A percentile compares a stretch with the other conserved stretches of the same genome.
Evolutionary conservation across 1,139 yeast species (phyloP).

Genomic region (Candida frijolesensis): DNA sequence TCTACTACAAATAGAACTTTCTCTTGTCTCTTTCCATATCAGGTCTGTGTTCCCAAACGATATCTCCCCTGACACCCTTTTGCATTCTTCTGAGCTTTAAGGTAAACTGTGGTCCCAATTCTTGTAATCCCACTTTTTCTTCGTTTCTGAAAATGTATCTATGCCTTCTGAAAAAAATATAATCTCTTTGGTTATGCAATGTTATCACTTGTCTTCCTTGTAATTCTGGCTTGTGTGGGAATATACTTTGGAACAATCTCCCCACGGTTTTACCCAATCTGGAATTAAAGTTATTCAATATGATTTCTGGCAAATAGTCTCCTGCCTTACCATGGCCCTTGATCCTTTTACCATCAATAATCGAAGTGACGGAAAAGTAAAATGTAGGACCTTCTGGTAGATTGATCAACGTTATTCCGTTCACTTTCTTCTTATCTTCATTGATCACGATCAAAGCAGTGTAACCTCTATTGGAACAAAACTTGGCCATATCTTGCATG

Average conservation of each 20-base stretch:
- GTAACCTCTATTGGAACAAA: slow-evolving; percentile 78
- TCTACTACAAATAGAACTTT: slow-evolving; percentile 73
- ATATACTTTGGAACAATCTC: slow-evolving; percentile 83
- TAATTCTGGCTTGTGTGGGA: slow-evolving; percentile 91
- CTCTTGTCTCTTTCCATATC: slow-evolving; percentile 96
- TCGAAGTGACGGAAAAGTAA: slow-evolving; percentile 83
- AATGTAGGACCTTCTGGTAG: slow-evolving; percentile 95
- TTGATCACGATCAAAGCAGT: slow-evolving; percentile 87
- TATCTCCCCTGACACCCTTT: slow-evolving; percentile 86
- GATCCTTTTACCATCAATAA: slow-evolving; percentile 73
- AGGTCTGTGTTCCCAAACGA: slow-evolving; percentile 95
- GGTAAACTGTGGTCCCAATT: slow-evolving; percentile 95
- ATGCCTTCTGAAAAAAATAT: slow-evolving; percentile 91
- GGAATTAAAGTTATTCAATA: slow-evolving; percentile 88
- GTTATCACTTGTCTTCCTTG: slow-evolving; percentile 96
- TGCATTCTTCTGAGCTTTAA: slow-evolving; percentile 84
- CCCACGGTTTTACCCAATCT: slow-evolving; percentile 93
- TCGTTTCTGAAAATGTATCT: slow-evolving; percentile 87
- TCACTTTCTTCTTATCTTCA: slow-evolving; percentile 90
- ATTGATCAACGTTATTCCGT: slow-evolving; percentile 90
- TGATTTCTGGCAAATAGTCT: slow-evolving; percentile 86
- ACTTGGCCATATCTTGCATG: slow-evolving; percentile 83
- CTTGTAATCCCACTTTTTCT: slow-evolving; percentile 92
- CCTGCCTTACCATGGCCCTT: slow-evolving; percentile 91
- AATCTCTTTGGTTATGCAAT: slow-evolving; percentile 94